These are phyloP conservation scores for Symbiotaphrina buchneri DNA, from an alignment of 495 filamentous ascomycete genomes.

Conservation along the genomic window DNA sequence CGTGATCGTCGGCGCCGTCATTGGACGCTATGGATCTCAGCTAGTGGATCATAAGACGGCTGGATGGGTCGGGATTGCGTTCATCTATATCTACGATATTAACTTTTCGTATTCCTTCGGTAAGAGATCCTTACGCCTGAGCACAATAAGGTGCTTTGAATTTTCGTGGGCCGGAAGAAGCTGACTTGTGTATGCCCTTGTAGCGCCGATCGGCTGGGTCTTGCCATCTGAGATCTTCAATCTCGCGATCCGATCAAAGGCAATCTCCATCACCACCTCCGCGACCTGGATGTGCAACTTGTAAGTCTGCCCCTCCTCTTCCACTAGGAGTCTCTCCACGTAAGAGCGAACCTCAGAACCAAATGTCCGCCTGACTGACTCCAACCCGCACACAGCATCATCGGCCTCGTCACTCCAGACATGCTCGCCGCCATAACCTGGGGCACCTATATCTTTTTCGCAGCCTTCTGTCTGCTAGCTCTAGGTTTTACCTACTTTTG, in stretches of 20 bases:
- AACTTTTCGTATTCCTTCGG: slow-evolving; percentile 20
- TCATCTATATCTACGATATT: too few species aligned
- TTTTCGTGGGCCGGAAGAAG: too few species aligned
- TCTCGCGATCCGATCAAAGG: slow-evolving; percentile 39
- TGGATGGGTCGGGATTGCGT: too few species aligned
- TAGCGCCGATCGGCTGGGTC: slow-evolving; percentile 20
- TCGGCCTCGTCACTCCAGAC: slow-evolving; percentile 27
- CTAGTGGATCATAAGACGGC: background rate
- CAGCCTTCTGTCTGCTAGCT: slow-evolving; percentile 25
- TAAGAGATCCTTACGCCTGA: too few species aligned
- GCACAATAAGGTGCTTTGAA: too few species aligned
- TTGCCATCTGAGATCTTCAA: slow-evolving; percentile 38
- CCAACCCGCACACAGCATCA: too few species aligned
- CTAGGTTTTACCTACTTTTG: slow-evolving; percentile 37
- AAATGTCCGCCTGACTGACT: too few species aligned
- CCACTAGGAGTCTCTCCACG: slow-evolving; percentile 17
- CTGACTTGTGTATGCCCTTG: too few species aligned
- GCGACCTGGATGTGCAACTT: slow-evolving; percentile 36
- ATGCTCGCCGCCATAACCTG: slow-evolving; percentile 28
- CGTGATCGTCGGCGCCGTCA: slow-evolving; percentile 11
- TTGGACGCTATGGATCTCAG: slow-evolving; percentile 6
- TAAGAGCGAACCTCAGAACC: slow-evolving; percentile 23
- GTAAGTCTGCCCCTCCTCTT: too few species aligned
- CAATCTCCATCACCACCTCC: slow-evolving; percentile 40
- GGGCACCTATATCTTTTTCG: slow-evolving; percentile 28